A percentile compares a stretch with the other conserved stretches of the same genome.
phyloP scores from a whole-genome alignment of 768 basidiomycete species.

The Leccinum incarnatum region DNA sequence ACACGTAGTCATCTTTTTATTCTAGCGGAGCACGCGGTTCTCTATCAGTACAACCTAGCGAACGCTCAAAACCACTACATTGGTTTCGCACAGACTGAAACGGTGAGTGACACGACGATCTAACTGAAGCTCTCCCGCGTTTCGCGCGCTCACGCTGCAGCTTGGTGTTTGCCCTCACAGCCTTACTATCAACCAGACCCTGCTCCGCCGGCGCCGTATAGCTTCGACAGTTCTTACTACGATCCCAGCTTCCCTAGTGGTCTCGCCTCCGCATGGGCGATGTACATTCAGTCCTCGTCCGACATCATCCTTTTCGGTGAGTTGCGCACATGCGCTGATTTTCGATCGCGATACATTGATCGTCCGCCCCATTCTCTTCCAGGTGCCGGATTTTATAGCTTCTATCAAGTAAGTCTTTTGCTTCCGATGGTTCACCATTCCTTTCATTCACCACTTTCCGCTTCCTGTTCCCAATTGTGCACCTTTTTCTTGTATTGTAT shows the following conservation, averaged over 20 bases:
- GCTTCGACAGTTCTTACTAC: constrained; percentile 29
- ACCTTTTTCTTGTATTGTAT: not conserved
- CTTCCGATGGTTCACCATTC: no score
- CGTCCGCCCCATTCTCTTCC: not conserved
- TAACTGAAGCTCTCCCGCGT: not conserved
- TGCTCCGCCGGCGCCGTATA: constrained; percentile 41
- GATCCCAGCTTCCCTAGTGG: constrained; percentile 36
- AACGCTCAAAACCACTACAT: constrained; percentile 47
- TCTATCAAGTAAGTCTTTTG: constrained; percentile 36
- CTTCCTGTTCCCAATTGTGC: no score
- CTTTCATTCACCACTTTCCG: not conserved
- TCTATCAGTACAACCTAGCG: constrained; percentile 48
- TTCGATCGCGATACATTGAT: constrained; percentile 25
- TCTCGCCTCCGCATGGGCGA: constrained; percentile 9
- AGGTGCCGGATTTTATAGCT: constrained; percentile 51
- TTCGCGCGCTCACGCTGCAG: not conserved
- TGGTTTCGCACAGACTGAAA: constrained; percentile 52
- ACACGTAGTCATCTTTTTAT: not conserved
- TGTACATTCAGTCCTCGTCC: constrained; percentile 32
- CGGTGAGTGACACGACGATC: constrained; percentile 26
- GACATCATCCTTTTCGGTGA: constrained; percentile 44
- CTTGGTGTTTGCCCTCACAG: constrained; percentile 18
- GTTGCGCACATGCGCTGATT: constrained; percentile 7
- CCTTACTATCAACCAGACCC: constrained; percentile 51
- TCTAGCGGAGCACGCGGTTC: constrained; percentile 42